Base-by-base conservation (phyloP, 2,329 filamentous ascomycete species). In the Zasmidium citrigriseum region DNA sequence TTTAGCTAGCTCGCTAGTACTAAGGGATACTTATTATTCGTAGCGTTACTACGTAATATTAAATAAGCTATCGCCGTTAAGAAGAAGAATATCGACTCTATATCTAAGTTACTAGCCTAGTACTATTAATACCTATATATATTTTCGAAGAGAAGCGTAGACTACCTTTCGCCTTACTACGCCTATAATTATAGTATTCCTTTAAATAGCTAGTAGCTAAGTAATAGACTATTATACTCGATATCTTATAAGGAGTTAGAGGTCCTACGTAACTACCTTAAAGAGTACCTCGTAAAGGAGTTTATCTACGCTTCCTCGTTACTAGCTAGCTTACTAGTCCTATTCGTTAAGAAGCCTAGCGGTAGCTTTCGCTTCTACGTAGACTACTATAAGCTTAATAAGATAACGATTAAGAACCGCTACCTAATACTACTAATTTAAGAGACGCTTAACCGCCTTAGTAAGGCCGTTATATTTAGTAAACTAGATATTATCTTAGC, bases 371-470 rank as follows among this genome's bases (percentile, higher is more conserved):
- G n/a, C n/a, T n/a, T n/a, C n/a, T n/a, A n/a, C n/a, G 14, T 34
- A 34, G 27, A 34, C 14, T 34, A 34, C 27, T 34, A 34, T 14
- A 7, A 34, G 14, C 27, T 60, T 41, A 38, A 46, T 14, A 57
- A 55, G 24, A 44, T 38, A 18, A 44, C 24, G 22, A 25, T 51
- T 22, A 45, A 50, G 5, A 54, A 71, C 38, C 46, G 55, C 16
- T 69, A 68, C 46, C 50, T 57, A 22, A 50, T 73, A 48, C 63
- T 54, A 11, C 49, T 73, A 49, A 68, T 73, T 34, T 59, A n/a
- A 10, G 58, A 73, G 55, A 54, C 66, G 34, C 59, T 64, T 18
- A 53, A 72, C 41, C 14, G 45, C 3, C 14, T 34, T 7, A 34
- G 27, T 34, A 34, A 34, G 14, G 27, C 27, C 7, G 45, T 73